A percentile compares a stretch with the other conserved stretches of the same genome.
phyloP scores from a whole-genome alignment of 2,329 filamentous ascomycete species.

The Neoscytalidium dimidiatum region DNA sequence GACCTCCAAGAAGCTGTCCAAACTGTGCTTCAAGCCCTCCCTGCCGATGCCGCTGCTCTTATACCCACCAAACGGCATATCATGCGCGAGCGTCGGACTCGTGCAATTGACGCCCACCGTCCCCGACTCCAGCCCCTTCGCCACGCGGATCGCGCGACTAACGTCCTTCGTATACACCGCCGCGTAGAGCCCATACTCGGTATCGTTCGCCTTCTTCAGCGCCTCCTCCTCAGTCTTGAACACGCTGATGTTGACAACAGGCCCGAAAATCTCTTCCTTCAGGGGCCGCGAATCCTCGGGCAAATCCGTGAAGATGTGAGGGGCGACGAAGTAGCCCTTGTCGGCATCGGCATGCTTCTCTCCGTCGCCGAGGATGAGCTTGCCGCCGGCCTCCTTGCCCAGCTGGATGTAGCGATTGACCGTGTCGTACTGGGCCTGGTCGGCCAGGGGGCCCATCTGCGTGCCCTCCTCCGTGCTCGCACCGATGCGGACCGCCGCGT shows the following conservation, averaged over 20 bases:
- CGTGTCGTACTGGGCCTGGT: conserved; percentile 27
- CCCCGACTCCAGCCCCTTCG: conserved; percentile 43
- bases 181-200: conserved; percentile 41
- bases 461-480: conserved; percentile 24
- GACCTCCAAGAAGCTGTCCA: conserved; percentile 38
- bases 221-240: conserved; percentile 40
- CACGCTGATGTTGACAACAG: conserved; percentile 39
- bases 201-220: conserved; percentile 38
- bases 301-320: conserved; percentile 50
- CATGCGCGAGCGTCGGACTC: conserved; percentile 30
- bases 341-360: conserved; percentile 33
- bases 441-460: conserved; percentile 30
- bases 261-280: conserved; percentile 42
- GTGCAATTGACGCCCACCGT: conserved; percentile 45
- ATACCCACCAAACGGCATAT: conserved; percentile 46
- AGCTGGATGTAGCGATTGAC: conserved; percentile 32
- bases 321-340: conserved; percentile 47
- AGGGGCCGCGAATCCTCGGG: conserved; percentile 42
- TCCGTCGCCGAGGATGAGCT: conserved; percentile 39
- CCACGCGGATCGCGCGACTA: conserved; percentile 40
- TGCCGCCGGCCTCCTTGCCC: conserved; percentile 45
- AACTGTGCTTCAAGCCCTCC: conserved; percentile 33
- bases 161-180: conserved; percentile 41
- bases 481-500: conserved; percentile 25
- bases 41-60: conserved; percentile 39